Evolutionary conservation across 371 early-diverging fungal species (phyloP).

Genomic region (Haplosporangium sp.): DNA sequence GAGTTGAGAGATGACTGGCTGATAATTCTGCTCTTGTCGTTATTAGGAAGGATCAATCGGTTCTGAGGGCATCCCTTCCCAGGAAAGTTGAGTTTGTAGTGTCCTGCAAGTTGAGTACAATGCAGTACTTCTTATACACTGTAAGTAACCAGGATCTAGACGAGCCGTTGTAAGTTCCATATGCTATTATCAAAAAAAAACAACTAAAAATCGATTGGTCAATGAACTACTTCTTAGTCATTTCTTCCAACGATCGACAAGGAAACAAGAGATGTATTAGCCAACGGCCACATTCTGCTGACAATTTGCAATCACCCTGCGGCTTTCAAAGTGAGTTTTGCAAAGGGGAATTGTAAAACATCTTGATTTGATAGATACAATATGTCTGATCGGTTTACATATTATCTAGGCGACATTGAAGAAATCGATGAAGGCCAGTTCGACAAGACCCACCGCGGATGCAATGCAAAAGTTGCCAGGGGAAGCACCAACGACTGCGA

Average conservation of each 20-base stretch:
- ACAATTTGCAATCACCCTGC: constrained; percentile 81
- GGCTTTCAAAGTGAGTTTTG: constrained; percentile 58
- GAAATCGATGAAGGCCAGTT: constrained; percentile 1
- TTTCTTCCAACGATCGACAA: constrained; percentile 15
- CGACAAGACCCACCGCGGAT: background rate
- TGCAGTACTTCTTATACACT: constrained; percentile 68
- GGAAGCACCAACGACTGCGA: background rate
- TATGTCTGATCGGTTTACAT: constrained; percentile 1
- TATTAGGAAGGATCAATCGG: constrained; percentile 59
- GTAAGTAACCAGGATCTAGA: constrained; percentile 3
- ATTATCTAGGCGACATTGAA: constrained; percentile 1
- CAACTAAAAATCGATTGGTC: background rate
- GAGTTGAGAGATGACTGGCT: constrained; percentile 41
- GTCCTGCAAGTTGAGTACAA: constrained; percentile 63
- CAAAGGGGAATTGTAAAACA: background rate
- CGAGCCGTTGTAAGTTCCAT: background rate
- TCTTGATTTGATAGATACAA: background rate
- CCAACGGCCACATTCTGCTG: constrained; percentile 53
- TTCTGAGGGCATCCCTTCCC: constrained; percentile 69
- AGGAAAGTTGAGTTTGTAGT: constrained; percentile 78
- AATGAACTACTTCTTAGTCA: constrained; percentile 1
- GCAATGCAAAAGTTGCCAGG: background rate
- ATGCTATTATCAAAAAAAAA: too few species aligned
- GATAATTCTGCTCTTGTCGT: constrained; percentile 8
- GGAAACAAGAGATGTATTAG: constrained; percentile 14